Evolutionary conservation across 2,329 filamentous ascomycete species (phyloP).

Genomic region (Colletotrichum sp.): DNA sequence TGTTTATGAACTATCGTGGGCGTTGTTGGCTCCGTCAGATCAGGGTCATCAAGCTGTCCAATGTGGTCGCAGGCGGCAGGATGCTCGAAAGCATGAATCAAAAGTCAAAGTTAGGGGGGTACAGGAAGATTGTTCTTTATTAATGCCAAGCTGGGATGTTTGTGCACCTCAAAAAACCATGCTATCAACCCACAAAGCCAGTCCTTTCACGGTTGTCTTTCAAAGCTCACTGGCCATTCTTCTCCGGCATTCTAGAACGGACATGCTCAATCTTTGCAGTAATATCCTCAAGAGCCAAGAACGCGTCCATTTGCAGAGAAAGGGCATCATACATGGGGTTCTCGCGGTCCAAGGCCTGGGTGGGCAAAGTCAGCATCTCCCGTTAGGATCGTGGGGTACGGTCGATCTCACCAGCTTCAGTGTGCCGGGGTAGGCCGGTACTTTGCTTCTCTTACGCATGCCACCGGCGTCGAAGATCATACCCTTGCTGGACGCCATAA

Average conservation of each 20-base stretch:
- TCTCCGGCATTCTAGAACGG: neutral
- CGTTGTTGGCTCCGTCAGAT: neutral
- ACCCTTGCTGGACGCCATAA: accelerated
- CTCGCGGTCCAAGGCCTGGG: neutral
- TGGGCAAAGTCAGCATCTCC: neutral
- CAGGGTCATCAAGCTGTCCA: neutral
- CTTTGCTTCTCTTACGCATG: neutral
- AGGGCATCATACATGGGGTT: neutral
- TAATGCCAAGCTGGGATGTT: neutral
- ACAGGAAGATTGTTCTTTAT: neutral
- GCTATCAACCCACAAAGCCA: neutral
- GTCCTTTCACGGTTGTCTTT: neutral
- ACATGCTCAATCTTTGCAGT: neutral
- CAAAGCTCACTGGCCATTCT: neutral
- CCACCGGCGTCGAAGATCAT: neutral
- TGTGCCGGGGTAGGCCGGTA: neutral
- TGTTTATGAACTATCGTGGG: accelerated
- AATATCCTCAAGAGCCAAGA: neutral
- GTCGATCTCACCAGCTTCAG: neutral
- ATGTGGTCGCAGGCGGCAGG: neutral
- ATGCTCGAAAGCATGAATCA: neutral
- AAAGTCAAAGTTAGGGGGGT: neutral
- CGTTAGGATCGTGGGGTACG: neutral
- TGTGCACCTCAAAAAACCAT: neutral
- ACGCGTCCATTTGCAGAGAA: neutral